Evolutionary conservation across 345 rosid species (phyloP).

Genomic region (Salix purpurea): DNA sequence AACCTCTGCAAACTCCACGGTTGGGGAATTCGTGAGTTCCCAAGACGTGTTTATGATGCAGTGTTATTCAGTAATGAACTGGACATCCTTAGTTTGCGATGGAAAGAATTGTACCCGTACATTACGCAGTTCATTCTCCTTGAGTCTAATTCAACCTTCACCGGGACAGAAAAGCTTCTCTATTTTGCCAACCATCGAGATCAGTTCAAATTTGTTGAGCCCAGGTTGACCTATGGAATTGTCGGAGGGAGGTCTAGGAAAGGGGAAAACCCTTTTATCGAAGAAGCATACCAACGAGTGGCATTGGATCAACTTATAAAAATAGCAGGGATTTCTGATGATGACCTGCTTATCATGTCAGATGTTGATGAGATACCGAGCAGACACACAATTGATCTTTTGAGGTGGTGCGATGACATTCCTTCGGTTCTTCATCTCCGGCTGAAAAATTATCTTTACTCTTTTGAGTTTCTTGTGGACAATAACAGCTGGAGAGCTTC

Average conservation of each 20-base stretch:
- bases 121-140: constrained; percentile 75
- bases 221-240: constrained; percentile 70
- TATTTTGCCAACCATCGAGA: constrained; percentile 52
- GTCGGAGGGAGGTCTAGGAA: constrained; percentile 69
- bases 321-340: constrained; percentile 69
- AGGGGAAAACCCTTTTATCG: constrained; percentile 75
- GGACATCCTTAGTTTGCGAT: constrained; percentile 63
- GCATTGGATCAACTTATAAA: constrained; percentile 71
- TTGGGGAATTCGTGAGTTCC: constrained; percentile 78
- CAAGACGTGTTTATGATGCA: constrained; percentile 80
- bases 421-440: constrained; percentile 73
- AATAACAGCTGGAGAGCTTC: constrained; percentile 87
- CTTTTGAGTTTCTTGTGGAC: constrained; percentile 74
- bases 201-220: constrained; percentile 63
- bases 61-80: constrained; percentile 76
- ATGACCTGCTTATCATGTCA: constrained; percentile 80
- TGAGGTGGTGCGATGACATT: constrained; percentile 74
- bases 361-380: constrained; percentile 93
- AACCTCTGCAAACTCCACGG: constrained; percentile 81
- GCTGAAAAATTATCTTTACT: constrained; percentile 72
- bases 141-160: constrained; percentile 77
- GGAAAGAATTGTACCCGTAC: constrained; percentile 80
- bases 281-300: constrained; percentile 78
- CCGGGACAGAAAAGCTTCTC: constrained; percentile 60
- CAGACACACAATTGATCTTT: constrained; percentile 73